phyloP scores from a whole-genome alignment of 2,329 filamentous ascomycete genomes.

The Dothideomycetidae sp. region DNA sequence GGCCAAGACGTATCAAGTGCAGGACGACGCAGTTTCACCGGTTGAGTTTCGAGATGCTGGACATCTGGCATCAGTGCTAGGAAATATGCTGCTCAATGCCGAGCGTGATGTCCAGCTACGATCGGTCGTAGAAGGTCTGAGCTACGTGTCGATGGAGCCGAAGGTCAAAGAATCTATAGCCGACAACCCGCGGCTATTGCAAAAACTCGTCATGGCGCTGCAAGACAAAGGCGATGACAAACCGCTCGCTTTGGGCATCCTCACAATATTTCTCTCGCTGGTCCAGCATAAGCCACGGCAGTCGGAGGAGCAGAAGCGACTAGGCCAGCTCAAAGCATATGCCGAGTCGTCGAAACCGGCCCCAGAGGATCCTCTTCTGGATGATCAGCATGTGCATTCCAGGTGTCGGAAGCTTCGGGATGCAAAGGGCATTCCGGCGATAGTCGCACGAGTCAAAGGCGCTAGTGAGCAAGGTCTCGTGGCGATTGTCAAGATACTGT shows the following conservation, averaged over 20 bases:
- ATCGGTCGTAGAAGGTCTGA: slow-evolving; percentile 76
- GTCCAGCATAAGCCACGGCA: slow-evolving; percentile 64
- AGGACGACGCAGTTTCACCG: slow-evolving; percentile 3
- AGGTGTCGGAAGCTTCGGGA: slow-evolving; percentile 70
- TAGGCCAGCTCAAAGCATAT: slow-evolving; percentile 85
- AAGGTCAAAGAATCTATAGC: slow-evolving; percentile 71
- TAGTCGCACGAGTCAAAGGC: slow-evolving; percentile 62
- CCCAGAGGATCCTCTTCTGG: slow-evolving; percentile 52
- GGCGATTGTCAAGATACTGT: slow-evolving; percentile 62
- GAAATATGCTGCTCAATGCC: slow-evolving; percentile 49
- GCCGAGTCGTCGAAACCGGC: slow-evolving; percentile 62
- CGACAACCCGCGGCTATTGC: slow-evolving; percentile 53
- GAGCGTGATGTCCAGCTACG: slow-evolving; percentile 36
- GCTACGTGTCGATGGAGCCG: slow-evolving; percentile 77
- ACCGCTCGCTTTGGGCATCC: slow-evolving; percentile 55
- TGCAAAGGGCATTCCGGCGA: slow-evolving; percentile 58
- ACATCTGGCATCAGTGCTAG: slow-evolving; percentile 42
- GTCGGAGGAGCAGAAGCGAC: slow-evolving; percentile 83
- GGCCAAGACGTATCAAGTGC: slow-evolving; percentile 31
- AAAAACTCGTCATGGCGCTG: slow-evolving; percentile 52
- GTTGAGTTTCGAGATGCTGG: slow-evolving; percentile 18
- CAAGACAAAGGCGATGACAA: slow-evolving; percentile 25
- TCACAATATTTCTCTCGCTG: slow-evolving; percentile 76
- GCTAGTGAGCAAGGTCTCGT: slow-evolving; percentile 56
- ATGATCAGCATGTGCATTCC: slow-evolving; percentile 58